Percentiles rank a stretch among this genome's conserved stretches.
These are phyloP conservation scores for Talaromyces sp. DNA, from an alignment of 2,329 filamentous ascomycete genomes.

Conservation along the genomic window DNA sequence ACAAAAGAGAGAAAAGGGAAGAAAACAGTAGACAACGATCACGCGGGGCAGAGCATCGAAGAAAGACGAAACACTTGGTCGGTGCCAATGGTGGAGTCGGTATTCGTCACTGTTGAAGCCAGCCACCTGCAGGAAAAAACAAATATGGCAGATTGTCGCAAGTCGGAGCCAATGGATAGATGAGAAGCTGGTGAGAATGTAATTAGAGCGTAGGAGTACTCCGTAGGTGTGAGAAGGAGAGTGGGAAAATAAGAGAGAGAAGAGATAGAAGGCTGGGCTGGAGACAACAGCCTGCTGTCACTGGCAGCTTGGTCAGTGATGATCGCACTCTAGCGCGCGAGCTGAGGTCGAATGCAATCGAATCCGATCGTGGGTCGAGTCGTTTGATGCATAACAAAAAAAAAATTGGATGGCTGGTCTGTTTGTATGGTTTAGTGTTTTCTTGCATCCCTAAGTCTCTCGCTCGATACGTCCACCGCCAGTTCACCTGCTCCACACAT, in stretches of 20 bases:
- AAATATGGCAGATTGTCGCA: neutral
- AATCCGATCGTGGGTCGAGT: neutral
- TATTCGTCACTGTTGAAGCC: neutral
- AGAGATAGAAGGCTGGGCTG: neutral
- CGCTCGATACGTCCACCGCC: neutral
- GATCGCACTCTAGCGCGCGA: constrained; percentile 1
- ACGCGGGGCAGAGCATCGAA: constrained; percentile 10
- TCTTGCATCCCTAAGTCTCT: neutral
- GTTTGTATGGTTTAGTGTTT: too few relatives aligned
- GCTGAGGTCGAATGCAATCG: constrained; percentile 2
- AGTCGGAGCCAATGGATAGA: too few relatives aligned
- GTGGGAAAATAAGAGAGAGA: neutral
- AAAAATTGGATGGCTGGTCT: neutral
- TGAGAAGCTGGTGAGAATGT: too few relatives aligned
- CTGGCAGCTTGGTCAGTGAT: neutral
- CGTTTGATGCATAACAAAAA: neutral
- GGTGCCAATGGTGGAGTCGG: neutral
- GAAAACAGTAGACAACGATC: constrained; percentile 3
- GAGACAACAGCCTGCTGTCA: neutral
- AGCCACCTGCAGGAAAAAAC: neutral
- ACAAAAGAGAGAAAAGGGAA: constrained; percentile 1
- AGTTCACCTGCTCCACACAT: neutral
- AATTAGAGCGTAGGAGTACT: too few relatives aligned
- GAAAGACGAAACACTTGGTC: neutral
- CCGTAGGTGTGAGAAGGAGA: neutral